phyloP scores from a whole-genome alignment of 1,139 yeast genomes.

The Hyphopichia burtonii region DNA sequence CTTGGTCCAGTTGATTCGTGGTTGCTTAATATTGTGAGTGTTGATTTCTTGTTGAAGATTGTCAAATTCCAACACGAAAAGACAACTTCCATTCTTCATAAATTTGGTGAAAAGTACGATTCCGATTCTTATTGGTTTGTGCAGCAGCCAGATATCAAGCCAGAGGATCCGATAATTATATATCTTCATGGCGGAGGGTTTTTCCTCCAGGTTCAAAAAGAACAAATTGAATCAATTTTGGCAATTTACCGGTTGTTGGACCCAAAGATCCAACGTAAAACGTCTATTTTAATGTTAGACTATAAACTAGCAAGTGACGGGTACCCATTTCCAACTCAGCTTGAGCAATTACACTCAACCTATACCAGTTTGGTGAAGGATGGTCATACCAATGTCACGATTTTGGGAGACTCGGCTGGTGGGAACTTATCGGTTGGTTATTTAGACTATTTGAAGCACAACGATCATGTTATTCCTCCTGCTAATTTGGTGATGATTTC shows the following conservation, averaged over 20 bases:
- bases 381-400: constrained; percentile 29
- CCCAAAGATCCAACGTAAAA: constrained; percentile 20
- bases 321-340: constrained; percentile 33
- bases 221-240: constrained; percentile 31
- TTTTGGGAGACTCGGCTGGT: constrained; percentile 46
- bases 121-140: constrained; percentile 38
- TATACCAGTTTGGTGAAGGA: constrained; percentile 27
- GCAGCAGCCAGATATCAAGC: constrained; percentile 25
- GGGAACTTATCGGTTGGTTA: constrained; percentile 34
- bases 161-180: constrained; percentile 35
- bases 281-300: constrained; percentile 37
- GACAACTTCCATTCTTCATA: constrained; percentile 15
- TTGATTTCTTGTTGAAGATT: not conserved
- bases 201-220: constrained; percentile 32
- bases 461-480: constrained; percentile 25
- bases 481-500: constrained; percentile 30
- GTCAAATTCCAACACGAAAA: constrained; percentile 2
- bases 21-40: not conserved
- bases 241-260: constrained; percentile 31
- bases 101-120: constrained; percentile 35
- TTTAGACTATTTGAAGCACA: constrained; percentile 24
- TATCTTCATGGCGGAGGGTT: constrained; percentile 48
- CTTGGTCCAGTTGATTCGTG: constrained; percentile 2
- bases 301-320: constrained; percentile 37
- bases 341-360: constrained; percentile 30